These are phyloP conservation scores for Boletus reticuloceps DNA, from an alignment of 768 basidiomycete species.

Conservation along the genomic window DNA sequence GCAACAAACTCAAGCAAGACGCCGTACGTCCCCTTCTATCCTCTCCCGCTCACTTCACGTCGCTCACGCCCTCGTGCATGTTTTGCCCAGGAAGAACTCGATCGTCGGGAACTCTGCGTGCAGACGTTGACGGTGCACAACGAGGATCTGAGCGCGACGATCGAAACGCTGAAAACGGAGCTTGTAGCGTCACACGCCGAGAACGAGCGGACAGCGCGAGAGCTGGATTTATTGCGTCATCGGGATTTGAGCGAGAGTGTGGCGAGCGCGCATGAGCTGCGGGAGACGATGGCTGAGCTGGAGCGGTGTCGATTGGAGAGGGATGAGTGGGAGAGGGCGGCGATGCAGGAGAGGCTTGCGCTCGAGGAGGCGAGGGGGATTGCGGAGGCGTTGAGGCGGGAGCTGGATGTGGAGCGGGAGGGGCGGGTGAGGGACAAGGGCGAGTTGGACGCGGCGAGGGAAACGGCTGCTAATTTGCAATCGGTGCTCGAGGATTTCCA, in stretches of 20 bases:
- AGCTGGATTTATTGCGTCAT: conserved; percentile 67
- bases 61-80: not conserved
- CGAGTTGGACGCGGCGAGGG: conserved; percentile 64
- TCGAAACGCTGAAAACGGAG: conserved; percentile 81
- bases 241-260: conserved; percentile 66
- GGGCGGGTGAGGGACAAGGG: conserved; percentile 51
- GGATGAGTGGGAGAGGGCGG: conserved; percentile 64
- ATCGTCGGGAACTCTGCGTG: conserved; percentile 83
- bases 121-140: conserved; percentile 76
- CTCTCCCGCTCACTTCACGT: too few species aligned
- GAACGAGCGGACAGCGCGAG: conserved; percentile 61
- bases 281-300: conserved; percentile 81
- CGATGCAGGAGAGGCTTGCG: conserved; percentile 62
- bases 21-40: conserved; percentile 68
- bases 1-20: conserved; percentile 93
- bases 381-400: conserved; percentile 54
- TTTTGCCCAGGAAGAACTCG: conserved; percentile 87
- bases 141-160: conserved; percentile 64
- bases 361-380: conserved; percentile 68
- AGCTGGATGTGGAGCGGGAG: conserved; percentile 65
- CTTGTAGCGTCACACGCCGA: conserved; percentile 75
- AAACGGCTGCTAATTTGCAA: conserved; percentile 82
- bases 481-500: conserved; percentile 96
- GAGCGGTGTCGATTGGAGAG: conserved; percentile 84
- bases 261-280: conserved; percentile 73